These are phyloP conservation scores for Rugonectria rugulosa DNA, from an alignment of 2,329 filamentous ascomycete genomes.

Conservation along the genomic window DNA sequence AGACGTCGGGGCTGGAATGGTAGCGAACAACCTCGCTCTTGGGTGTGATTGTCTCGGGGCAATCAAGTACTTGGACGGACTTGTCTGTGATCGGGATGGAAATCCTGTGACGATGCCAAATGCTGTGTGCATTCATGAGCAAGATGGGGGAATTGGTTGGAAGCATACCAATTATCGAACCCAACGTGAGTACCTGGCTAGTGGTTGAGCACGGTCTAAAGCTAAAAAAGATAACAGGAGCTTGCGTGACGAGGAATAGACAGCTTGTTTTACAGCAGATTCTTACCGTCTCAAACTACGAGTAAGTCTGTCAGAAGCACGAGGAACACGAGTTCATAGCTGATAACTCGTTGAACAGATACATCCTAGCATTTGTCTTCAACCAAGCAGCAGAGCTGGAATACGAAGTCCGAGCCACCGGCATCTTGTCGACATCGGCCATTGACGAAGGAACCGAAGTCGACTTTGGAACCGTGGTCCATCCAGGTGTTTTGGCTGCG, in stretches of 20 bases:
- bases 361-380: conserved; percentile 20
- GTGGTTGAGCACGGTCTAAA: not conserved
- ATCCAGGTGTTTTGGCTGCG: conserved; percentile 15
- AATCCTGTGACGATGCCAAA: conserved; percentile 6
- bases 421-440: conserved; percentile 18
- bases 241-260: conserved; percentile 59
- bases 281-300: conserved; percentile 68
- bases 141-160: conserved; percentile 23
- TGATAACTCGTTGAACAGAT: too few species aligned
- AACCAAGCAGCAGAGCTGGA: conserved; percentile 16
- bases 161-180: conserved; percentile 26
- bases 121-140: conserved; percentile 24
- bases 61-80: conserved; percentile 48
- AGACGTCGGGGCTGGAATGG: conserved; percentile 69
- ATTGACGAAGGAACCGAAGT: conserved; percentile 19
- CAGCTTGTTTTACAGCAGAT: conserved; percentile 68
- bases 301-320: conserved; percentile 1
- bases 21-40: conserved; percentile 69
- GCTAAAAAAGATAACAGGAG: conserved; percentile 44
- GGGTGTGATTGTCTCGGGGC: conserved; percentile 72
- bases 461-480: conserved; percentile 24
- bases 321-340: not conserved
- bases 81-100: conserved; percentile 7
- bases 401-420: conserved; percentile 23
- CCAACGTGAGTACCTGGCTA: not conserved